These are phyloP conservation scores for Tricholoma flavovirens DNA, from an alignment of 768 basidiomycete species.

Conservation along the genomic window DNA sequence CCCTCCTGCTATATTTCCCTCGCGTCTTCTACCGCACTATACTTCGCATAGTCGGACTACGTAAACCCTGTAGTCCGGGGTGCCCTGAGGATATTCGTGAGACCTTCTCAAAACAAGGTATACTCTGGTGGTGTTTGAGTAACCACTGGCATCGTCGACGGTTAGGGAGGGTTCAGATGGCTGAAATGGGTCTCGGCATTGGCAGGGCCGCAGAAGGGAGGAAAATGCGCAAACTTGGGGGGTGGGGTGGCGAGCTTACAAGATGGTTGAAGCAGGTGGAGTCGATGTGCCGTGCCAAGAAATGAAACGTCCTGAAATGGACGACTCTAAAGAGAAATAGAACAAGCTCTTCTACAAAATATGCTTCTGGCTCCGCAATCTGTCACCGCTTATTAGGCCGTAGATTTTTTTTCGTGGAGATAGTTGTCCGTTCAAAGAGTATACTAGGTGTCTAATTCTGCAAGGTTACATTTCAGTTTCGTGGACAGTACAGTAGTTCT, in stretches of 20 bases:
- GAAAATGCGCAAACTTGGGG: slow-evolving; percentile 46
- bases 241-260: slow-evolving; percentile 40
- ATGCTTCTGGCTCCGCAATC: too few species aligned
- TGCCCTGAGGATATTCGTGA: slow-evolving; percentile 37
- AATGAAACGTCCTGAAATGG: slow-evolving; percentile 27
- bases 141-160: slow-evolving; percentile 32
- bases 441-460: too few species aligned
- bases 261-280: slow-evolving; percentile 32
- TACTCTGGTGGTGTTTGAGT: slow-evolving; percentile 46
- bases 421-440: too few species aligned
- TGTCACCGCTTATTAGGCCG: too few species aligned
- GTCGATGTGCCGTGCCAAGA: background rate
- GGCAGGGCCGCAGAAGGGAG: slow-evolving; percentile 24
- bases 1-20: slow-evolving; percentile 54
- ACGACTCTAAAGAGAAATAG: too few species aligned
- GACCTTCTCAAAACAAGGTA: slow-evolving; percentile 41
- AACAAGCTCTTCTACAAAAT: too few species aligned
- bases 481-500: background rate
- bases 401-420: too few species aligned
- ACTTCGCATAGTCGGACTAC: slow-evolving; percentile 33
- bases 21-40: slow-evolving; percentile 51
- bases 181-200: slow-evolving; percentile 23
- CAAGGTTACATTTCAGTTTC: too few species aligned
- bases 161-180: slow-evolving; percentile 22
- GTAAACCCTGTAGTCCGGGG: slow-evolving; percentile 40